Evolutionary conservation across 768 basidiomycete genomes (phyloP), one percentile per base, ranked within the genome.

Genomic region (Lactarius sp.): DNA sequence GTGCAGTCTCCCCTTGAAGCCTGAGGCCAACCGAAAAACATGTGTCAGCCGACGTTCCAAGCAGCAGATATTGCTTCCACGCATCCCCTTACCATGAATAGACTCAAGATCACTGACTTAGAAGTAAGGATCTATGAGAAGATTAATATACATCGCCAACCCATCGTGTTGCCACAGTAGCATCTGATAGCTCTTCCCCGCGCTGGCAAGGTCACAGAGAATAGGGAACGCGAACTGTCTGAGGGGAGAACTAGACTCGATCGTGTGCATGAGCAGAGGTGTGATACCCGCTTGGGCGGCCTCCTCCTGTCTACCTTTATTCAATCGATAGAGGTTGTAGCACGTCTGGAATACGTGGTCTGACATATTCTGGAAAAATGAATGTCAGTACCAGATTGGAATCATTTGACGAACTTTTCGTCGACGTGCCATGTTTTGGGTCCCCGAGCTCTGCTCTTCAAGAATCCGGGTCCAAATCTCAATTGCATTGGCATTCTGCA

Each of bases 191-290:
- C 86, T 91, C 79, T 98, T 98, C 53, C 94, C 92, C 4, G 96
- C 94, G 73, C 90, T 92, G 0, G 95, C 93, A 50, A 98, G 83
- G 72, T 99, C 97, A 75, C 96, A 98, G 4, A 99, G 80, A 66
- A 99, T 95, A 0, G 97, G 96, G 42, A 99, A 78, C 0, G 96
- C 97, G 70, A 99, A 98, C 70, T 99, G 95, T 74, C 94, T 96
- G 71, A 98, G 81, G 0, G 94, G 96, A 9, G 95, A 97, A 64
- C 84, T 89, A 6, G 86, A 87, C 71, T 87, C 84, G 67, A 97
- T 92, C 59, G 98, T 88, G 6, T 86, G 85, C 74, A 94, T 91
- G 47, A 99, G 81, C 68, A 90, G 85, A 3, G 97, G 95, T 31
- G 98, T 87, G 62, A 97, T 93, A 10, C 95, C 96, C 8, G 93